phyloP scores from a whole-genome alignment of 192 early-diverging fungal genomes.

The Backusella australiensis region DNA sequence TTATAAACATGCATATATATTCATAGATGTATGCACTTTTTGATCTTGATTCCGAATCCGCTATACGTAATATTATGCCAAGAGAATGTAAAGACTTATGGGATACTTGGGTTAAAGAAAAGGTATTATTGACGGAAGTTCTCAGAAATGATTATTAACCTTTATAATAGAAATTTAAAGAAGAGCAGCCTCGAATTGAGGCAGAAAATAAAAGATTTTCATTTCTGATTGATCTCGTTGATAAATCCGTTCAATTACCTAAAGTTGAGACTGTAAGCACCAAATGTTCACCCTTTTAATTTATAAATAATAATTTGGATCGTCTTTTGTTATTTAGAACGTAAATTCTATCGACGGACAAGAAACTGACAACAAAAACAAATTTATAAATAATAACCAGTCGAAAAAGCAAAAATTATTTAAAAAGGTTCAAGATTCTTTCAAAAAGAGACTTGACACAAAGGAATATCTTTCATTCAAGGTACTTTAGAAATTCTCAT shows the following conservation, averaged over 20 bases:
- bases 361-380: neutral
- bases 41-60: neutral
- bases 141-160: neutral
- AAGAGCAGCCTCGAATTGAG: constrained; percentile 9
- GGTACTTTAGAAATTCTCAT: neutral
- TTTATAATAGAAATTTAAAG: neutral
- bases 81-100: constrained; percentile 21
- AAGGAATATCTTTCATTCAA: constrained; percentile 8
- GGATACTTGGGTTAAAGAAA: constrained; percentile 21
- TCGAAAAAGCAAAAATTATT: neutral
- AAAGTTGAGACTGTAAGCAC: neutral
- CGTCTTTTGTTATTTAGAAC: neutral
- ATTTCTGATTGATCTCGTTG: constrained; percentile 16
- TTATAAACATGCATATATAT: neutral
- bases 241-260: neutral
- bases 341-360: neutral
- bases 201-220: constrained; percentile 14
- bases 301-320: neutral
- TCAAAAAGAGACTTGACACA: constrained; percentile 9
- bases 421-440: neutral
- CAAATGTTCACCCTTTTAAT: neutral
- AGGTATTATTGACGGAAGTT: neutral
- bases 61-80: constrained; percentile 8
- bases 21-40: constrained; percentile 24
- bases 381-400: neutral